Percentiles rank a stretch among this genome's conserved stretches.
Conservation (phyloP, 176 grass and related monocot species). For the Avena sativa region DNA sequence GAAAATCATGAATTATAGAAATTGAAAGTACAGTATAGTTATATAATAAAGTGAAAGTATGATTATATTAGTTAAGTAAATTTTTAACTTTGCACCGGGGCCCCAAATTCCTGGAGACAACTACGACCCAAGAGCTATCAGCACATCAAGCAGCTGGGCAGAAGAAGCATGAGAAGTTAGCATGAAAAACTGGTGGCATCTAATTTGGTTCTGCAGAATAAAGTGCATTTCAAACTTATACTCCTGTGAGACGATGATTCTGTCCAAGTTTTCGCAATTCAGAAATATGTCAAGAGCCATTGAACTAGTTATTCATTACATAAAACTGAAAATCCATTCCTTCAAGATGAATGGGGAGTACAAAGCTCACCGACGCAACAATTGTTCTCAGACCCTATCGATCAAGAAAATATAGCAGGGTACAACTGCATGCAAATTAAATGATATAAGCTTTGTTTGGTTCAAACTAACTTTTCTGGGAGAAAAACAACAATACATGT, state of each 20-base stretch:
- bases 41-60: no score
- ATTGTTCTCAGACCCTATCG: background rate
- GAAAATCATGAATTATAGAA: no score
- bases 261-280: background rate
- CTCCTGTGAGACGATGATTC: background rate
- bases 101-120: background rate
- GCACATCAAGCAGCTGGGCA: constrained; percentile 39
- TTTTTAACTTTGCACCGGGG: no score
- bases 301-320: constrained; percentile 1
- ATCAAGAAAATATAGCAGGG: background rate
- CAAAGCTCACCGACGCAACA: background rate
- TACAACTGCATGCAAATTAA: constrained; percentile 16
- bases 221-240: constrained; percentile 24
- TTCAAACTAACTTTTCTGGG: background rate
- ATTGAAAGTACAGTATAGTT: no score
- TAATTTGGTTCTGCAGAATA: constrained; percentile 7
- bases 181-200: background rate
- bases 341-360: background rate
- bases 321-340: background rate
- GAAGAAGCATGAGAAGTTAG: constrained; percentile 33
- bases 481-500: background rate
- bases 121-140: constrained; percentile 12
- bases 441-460: background rate
- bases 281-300: background rate
- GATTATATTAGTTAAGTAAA: no score